Evolutionary conservation across 2,329 filamentous ascomycete species (phyloP).

Genomic region (Colletotrichum sp.): DNA sequence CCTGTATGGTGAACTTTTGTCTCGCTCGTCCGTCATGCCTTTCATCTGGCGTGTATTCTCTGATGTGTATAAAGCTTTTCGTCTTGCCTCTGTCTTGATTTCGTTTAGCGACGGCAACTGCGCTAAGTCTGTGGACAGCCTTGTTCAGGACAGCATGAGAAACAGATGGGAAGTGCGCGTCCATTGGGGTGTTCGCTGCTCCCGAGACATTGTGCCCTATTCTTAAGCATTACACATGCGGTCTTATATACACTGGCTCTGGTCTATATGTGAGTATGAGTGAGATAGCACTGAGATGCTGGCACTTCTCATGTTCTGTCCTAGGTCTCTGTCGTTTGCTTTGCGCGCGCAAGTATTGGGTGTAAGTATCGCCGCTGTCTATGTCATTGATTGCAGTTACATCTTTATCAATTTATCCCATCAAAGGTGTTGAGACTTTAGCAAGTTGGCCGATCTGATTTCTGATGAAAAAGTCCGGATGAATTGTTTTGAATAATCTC

Average conservation of each 20-base stretch:
- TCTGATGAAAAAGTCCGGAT: too few relatives aligned
- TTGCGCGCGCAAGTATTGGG: background rate
- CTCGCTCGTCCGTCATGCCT: background rate
- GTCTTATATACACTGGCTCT: background rate
- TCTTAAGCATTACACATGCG: background rate
- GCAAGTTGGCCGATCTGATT: too few relatives aligned
- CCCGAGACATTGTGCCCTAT: background rate
- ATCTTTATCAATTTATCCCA: background rate
- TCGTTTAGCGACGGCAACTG: rapidly evolving
- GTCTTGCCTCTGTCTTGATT: background rate
- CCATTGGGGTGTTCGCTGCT: background rate
- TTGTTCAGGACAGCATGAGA: background rate
- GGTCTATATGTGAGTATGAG: background rate
- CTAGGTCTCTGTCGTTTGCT: background rate
- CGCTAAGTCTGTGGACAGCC: rapidly evolving
- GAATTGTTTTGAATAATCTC: too few relatives aligned
- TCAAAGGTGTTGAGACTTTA: background rate
- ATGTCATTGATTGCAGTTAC: background rate
- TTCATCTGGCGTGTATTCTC: background rate
- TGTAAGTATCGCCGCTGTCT: background rate
- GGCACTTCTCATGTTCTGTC: background rate
- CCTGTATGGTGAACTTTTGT: background rate
- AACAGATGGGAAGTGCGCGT: background rate
- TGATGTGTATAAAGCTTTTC: rapidly evolving
- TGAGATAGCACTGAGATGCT: background rate